These are phyloP conservation scores for Cystobasidiaceae sp. DNA, from an alignment of 1,284 basidiomycete species.

Conservation along the genomic window DNA sequence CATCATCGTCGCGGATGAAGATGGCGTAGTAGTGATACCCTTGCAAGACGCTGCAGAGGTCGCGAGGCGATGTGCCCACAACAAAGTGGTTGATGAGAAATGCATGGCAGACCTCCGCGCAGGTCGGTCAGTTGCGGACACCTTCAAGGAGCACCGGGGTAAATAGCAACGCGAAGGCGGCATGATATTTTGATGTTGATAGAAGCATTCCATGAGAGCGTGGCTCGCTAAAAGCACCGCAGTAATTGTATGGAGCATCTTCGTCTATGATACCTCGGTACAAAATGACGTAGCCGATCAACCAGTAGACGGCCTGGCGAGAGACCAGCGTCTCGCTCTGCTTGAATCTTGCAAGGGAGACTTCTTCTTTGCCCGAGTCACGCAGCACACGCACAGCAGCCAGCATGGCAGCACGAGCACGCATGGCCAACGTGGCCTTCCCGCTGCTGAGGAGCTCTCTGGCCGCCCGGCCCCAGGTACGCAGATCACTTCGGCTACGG, in stretches of 20 bases:
- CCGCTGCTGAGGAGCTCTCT: conserved; percentile 8
- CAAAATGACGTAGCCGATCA: too few relatives aligned
- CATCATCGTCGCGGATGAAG: conserved; percentile 75
- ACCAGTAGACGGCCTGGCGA: too few relatives aligned
- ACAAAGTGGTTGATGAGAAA: conserved; percentile 62
- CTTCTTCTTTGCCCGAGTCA: background rate
- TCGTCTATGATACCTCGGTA: too few relatives aligned
- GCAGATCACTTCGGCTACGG: background rate
- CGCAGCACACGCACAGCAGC: background rate
- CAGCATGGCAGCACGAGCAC: conserved; percentile 9
- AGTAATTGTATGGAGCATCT: too few relatives aligned
- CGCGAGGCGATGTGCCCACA: conserved; percentile 58
- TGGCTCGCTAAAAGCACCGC: too few relatives aligned
- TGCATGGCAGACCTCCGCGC: conserved; percentile 71
- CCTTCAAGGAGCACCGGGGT: conserved; percentile 71
- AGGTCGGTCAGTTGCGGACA: conserved; percentile 67
- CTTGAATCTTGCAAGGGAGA: background rate
- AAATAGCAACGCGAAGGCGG: conserved; percentile 44
- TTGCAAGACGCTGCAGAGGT: conserved; percentile 57
- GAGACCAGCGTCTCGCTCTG: too few relatives aligned
- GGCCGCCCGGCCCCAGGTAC: background rate
- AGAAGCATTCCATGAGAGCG: too few relatives aligned
- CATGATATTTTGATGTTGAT: too few relatives aligned
- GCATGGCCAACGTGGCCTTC: background rate
- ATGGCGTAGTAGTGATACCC: conserved; percentile 84